These are phyloP conservation scores for Amanita inopinata DNA, from an alignment of 768 basidiomycete species.

Conservation along the genomic window DNA sequence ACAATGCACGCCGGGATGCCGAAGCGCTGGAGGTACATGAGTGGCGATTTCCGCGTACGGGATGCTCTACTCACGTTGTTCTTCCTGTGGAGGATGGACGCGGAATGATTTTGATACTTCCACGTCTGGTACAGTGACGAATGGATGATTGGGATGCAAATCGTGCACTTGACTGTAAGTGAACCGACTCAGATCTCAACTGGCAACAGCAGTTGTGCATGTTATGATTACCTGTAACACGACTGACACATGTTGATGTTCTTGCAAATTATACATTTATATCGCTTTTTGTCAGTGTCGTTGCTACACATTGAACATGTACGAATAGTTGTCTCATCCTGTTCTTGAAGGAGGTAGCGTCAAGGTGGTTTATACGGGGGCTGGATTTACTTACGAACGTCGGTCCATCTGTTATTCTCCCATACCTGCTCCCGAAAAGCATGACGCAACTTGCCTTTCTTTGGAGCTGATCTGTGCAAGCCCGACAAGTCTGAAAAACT, in stretches of 20 bases:
- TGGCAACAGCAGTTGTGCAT: not conserved
- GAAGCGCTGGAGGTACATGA: constrained; percentile 42
- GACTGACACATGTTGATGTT: constrained; percentile 76
- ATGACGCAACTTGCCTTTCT: constrained; percentile 74
- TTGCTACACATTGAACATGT: constrained; percentile 79
- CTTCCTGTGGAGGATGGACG: constrained; percentile 33
- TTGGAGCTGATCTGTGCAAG: constrained; percentile 60
- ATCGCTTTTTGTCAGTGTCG: constrained; percentile 51
- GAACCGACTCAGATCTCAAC: too few relatives aligned
- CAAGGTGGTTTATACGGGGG: not conserved
- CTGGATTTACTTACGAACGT: constrained; percentile 57
- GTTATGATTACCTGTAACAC: constrained; percentile 57
- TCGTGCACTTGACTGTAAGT: constrained; percentile 73
- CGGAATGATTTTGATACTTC: constrained; percentile 31
- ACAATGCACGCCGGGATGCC: constrained; percentile 77
- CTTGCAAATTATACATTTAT: constrained; percentile 77
- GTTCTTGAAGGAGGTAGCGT: constrained; percentile 29
- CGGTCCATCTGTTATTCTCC: constrained; percentile 77
- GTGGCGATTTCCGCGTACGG: not conserved
- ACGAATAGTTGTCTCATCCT: constrained; percentile 58
- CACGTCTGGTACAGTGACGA: constrained; percentile 67
- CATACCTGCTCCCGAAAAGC: constrained; percentile 83
- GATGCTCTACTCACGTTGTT: constrained; percentile 42
- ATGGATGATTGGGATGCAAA: constrained; percentile 83
- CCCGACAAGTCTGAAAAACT: constrained; percentile 45